phyloP scores from a whole-genome alignment of 2,329 filamentous ascomycete species.

The Epichloe gansuensis region DNA sequence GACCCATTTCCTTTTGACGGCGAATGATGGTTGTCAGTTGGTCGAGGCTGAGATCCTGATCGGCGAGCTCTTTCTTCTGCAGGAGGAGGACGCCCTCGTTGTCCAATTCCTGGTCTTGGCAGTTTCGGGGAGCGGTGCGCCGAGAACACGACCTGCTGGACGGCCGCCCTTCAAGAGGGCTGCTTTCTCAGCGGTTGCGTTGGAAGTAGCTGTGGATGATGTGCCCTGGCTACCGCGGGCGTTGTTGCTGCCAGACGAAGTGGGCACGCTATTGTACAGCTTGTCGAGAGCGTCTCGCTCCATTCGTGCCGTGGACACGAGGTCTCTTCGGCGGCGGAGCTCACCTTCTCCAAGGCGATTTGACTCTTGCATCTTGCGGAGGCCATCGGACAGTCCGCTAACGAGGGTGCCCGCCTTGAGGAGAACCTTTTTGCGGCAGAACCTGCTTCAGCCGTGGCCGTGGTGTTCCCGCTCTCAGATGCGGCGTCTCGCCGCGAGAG shows the following conservation, averaged over 20 bases:
- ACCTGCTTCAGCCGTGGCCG: constrained; percentile 46
- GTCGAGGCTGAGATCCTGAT: constrained; percentile 64
- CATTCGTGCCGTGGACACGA: constrained; percentile 56
- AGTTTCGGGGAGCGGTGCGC: constrained; percentile 61
- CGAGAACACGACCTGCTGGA: constrained; percentile 52
- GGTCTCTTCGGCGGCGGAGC: constrained; percentile 56
- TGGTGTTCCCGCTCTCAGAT: constrained; percentile 26
- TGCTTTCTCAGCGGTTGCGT: constrained; percentile 34
- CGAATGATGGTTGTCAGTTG: constrained; percentile 56
- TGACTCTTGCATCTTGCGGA: constrained; percentile 43
- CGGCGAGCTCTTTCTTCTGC: constrained; percentile 60
- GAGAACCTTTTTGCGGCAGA: constrained; percentile 64
- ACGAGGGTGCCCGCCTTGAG: constrained; percentile 56
- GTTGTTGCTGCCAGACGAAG: constrained; percentile 12
- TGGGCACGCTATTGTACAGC: constrained; percentile 46
- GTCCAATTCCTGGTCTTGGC: constrained; percentile 66
- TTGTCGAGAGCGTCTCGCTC: constrained; percentile 68
- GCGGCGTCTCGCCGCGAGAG: constrained; percentile 54
- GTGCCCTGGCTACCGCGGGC: constrained; percentile 28
- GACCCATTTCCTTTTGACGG: constrained; percentile 65
- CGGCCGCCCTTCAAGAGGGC: constrained; percentile 30
- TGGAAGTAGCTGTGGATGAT: not conserved
- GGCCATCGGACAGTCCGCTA: constrained; percentile 50
- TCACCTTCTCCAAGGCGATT: constrained; percentile 60
- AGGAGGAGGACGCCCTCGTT: constrained; percentile 63